Percentiles rank a stretch among this genome's conserved stretches.
Evolutionary conservation across 2,329 filamentous ascomycete genomes (phyloP).

Genomic region (Trichoderma polysporum): DNA sequence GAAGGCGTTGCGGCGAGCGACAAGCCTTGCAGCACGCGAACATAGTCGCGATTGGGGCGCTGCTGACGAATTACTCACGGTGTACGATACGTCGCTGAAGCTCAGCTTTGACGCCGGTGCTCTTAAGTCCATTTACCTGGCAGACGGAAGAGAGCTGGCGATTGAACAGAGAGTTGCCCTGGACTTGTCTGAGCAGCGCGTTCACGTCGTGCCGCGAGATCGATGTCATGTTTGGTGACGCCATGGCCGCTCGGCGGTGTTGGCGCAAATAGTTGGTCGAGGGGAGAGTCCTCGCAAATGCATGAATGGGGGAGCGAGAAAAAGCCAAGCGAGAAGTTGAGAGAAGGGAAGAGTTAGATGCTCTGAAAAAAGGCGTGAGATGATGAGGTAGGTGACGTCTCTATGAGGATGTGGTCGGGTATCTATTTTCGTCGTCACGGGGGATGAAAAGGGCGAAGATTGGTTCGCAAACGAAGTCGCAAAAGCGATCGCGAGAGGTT

Average conservation of each 20-base stretch:
- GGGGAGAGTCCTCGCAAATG: not conserved
- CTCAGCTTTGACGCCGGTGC: conserved; percentile 81
- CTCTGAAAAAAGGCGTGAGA: not conserved
- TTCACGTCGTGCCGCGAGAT: conserved; percentile 45
- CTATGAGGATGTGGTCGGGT: not conserved
- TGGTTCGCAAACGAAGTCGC: not conserved
- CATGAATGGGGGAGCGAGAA: conserved; percentile 16
- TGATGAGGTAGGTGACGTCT: not conserved
- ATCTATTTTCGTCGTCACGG: not conserved
- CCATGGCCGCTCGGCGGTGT: conserved; percentile 26
- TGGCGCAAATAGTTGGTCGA: not conserved
- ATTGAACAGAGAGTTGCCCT: conserved; percentile 50
- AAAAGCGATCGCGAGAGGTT: not conserved
- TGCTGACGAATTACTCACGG: conserved; percentile 58
- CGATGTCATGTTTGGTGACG: conserved; percentile 27
- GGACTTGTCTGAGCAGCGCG: conserved; percentile 45
- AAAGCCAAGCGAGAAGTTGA: not conserved
- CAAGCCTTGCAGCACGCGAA: not conserved
- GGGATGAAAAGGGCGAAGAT: not conserved
- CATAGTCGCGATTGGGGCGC: not conserved
- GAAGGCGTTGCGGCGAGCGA: not conserved
- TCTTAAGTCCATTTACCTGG: conserved; percentile 68
- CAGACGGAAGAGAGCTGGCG: conserved; percentile 75
- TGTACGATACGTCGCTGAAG: conserved; percentile 75
- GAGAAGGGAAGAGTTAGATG: not conserved